A percentile compares a stretch with the other conserved stretches of the same genome.
phyloP scores from a whole-genome alignment of 2,329 filamentous ascomycete species.

The Epichloe coenophiala region DNA sequence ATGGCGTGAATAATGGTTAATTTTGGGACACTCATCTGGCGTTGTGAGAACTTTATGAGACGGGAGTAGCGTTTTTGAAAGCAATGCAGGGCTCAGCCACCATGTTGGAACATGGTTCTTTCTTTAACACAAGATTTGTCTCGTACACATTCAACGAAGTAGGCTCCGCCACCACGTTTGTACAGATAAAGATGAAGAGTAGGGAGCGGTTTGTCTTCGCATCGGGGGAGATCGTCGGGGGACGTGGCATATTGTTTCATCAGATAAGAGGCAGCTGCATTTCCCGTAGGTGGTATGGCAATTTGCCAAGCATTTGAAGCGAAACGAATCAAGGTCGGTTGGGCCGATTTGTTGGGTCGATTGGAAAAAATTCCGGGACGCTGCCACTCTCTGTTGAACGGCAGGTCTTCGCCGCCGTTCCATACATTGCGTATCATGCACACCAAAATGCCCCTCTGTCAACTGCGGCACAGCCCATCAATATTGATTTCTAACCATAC shows the following conservation, averaged over 20 bases:
- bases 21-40: slow-evolving; percentile 3
- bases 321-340: neutral
- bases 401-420: neutral
- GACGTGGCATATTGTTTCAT: neutral
- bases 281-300: neutral
- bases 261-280: neutral
- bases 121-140: neutral
- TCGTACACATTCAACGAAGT: neutral
- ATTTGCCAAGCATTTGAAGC: neutral
- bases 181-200: neutral
- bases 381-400: neutral
- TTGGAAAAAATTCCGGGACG: no score
- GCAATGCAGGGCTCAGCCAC: neutral
- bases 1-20: slow-evolving; percentile 23
- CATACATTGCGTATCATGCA: neutral
- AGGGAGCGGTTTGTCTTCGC: neutral
- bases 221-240: neutral
- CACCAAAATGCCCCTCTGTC: neutral
- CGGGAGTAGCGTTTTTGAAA: neutral
- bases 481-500: no score
- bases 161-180: neutral
- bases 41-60: neutral
- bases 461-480: no score
- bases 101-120: neutral
- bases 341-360: no score